Evolutionary conservation across 1,139 yeast genomes (phyloP).

Genomic region (Lodderomyces oxycetoniae): DNA sequence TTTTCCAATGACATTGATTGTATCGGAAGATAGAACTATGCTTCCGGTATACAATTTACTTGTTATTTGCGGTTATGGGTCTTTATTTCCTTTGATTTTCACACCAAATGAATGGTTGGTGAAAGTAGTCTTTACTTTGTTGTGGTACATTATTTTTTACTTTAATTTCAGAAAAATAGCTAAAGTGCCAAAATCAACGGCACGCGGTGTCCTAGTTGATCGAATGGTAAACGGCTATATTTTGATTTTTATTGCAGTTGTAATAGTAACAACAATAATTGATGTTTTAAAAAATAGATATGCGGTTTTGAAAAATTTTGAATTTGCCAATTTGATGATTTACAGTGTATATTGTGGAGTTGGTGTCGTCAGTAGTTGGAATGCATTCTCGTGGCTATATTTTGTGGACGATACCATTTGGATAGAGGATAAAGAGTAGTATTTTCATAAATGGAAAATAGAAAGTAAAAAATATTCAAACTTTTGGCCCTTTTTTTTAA

Average conservation of each 20-base stretch:
- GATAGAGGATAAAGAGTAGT: too few relatives aligned
- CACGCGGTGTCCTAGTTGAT: conserved; percentile 48
- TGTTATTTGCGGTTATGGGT: conserved; percentile 78
- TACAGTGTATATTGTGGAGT: conserved; percentile 82
- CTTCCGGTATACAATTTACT: conserved; percentile 63
- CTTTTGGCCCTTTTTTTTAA: background rate
- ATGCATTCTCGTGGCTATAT: conserved; percentile 82
- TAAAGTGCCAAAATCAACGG: conserved; percentile 48
- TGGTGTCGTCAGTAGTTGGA: conserved; percentile 86
- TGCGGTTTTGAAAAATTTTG: conserved; percentile 47
- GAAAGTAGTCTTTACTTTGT: conserved; percentile 71
- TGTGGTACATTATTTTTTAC: conserved; percentile 80
- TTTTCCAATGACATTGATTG: conserved; percentile 82
- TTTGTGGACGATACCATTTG: conserved; percentile 66
- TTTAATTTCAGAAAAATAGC: conserved; percentile 67
- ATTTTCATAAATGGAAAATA: conserved; percentile 5
- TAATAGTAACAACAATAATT: conserved; percentile 48
- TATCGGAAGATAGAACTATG: conserved; percentile 65
- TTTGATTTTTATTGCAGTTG: conserved; percentile 63
- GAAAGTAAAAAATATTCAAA: background rate
- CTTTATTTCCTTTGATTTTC: conserved; percentile 81
- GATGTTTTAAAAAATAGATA: conserved; percentile 54
- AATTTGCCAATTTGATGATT: conserved; percentile 75
- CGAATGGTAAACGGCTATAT: conserved; percentile 65
- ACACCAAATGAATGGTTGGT: conserved; percentile 77